Percentiles rank a stretch among this genome's conserved stretches.
phyloP scores from a whole-genome alignment of 2,329 filamentous ascomycete genomes.

The Didymella arachidicola region DNA sequence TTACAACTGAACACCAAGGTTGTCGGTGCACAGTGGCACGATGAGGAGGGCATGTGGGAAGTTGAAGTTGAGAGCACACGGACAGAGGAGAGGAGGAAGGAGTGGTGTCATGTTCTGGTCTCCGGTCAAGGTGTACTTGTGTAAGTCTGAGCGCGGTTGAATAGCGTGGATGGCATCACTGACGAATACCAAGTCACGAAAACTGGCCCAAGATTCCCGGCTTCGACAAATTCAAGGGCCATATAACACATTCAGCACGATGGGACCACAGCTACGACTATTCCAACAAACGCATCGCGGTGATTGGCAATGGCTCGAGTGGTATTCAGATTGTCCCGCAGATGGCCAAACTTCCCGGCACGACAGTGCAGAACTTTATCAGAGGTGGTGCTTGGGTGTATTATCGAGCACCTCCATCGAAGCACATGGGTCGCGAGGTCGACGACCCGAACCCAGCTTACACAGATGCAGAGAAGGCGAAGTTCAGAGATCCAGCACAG shows the following conservation, averaged over 20 bases:
- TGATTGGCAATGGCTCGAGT: not conserved
- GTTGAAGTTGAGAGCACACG: not conserved
- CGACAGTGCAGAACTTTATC: not conserved
- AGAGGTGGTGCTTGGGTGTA: slow-evolving; percentile 29
- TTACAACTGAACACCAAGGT: slow-evolving; percentile 43
- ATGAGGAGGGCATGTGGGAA: slow-evolving; percentile 31
- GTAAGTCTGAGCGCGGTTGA: not conserved
- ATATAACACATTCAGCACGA: slow-evolving; percentile 62
- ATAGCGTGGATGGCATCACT: not conserved
- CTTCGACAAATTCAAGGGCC: slow-evolving; percentile 57
- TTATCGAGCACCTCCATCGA: slow-evolving; percentile 29
- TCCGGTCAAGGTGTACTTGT: not conserved
- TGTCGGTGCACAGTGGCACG: slow-evolving; percentile 49
- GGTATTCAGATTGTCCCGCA: not conserved
- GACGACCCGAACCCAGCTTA: slow-evolving; percentile 32
- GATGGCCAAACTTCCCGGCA: not conserved
- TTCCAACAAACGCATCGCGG: slow-evolving; percentile 19
- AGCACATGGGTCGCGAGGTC: slow-evolving; percentile 34
- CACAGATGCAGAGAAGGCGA: slow-evolving; percentile 28
- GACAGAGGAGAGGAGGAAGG: not conserved
- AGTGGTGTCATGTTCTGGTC: not conserved
- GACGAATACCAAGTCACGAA: not conserved
- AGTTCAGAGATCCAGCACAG: slow-evolving; percentile 27
- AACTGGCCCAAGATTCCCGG: slow-evolving; percentile 50
- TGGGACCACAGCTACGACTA: slow-evolving; percentile 56